These are phyloP conservation scores for Senna tora DNA, from an alignment of 306 rosid species.

Conservation along the genomic window DNA sequence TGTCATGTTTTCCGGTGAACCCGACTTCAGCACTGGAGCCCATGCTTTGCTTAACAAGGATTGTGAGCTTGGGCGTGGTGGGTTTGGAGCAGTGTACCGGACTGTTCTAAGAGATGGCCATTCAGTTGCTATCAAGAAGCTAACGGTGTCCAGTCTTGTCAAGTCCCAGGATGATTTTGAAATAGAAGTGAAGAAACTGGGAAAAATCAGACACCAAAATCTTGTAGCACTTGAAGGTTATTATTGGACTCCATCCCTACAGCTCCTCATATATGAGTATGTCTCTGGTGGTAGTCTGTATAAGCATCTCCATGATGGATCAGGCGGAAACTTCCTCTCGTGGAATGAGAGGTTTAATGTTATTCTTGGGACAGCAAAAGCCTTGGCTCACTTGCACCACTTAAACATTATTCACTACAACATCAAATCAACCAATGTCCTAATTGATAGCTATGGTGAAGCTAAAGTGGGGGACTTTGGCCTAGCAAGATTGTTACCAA, in stretches of 20 bases:
- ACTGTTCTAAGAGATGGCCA: slow-evolving; percentile 90
- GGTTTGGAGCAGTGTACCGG: slow-evolving; percentile 91
- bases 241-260: slow-evolving; percentile 98
- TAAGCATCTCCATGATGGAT: slow-evolving; percentile 92
- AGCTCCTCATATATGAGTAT: slow-evolving; percentile 87
- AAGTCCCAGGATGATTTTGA: slow-evolving; percentile 96
- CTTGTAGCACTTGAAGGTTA: slow-evolving; percentile 94
- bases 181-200: slow-evolving; percentile 91
- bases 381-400: slow-evolving; percentile 90
- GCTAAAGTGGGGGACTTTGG: slow-evolving; percentile 94
- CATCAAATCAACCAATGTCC: slow-evolving; percentile 90
- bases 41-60: slow-evolving; percentile 98
- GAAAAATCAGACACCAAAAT: slow-evolving; percentile 85
- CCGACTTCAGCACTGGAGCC: slow-evolving; percentile 92
- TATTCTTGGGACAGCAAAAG: slow-evolving; percentile 89
- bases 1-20: slow-evolving; percentile 98
- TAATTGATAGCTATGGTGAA: slow-evolving; percentile 78
- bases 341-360: slow-evolving; percentile 94
- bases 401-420: slow-evolving; percentile 88
- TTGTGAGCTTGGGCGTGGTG: slow-evolving; percentile 99
- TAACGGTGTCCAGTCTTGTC: slow-evolving; percentile 96
- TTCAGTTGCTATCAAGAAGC: slow-evolving; percentile 97
- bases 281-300: slow-evolving; percentile 87
- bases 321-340: slow-evolving; percentile 77
- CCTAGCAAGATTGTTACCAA: slow-evolving; percentile 88